Conservation (phyloP, 2,329 filamentous ascomycete species). For the Penicillium sp. region DNA sequence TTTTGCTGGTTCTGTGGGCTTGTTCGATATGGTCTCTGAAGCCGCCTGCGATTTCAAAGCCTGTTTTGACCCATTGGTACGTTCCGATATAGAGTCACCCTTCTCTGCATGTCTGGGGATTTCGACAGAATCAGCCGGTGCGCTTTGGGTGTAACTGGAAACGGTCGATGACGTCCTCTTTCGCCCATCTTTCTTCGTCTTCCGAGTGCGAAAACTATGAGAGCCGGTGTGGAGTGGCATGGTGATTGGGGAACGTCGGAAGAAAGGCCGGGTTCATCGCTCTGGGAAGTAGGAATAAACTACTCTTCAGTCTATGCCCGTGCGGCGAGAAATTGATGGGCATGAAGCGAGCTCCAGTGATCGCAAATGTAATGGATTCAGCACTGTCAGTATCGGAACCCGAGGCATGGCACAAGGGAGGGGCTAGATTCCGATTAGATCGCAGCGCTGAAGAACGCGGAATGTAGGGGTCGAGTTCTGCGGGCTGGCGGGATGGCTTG, state of each 20-base stretch:
- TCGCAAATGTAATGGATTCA: constrained; percentile 8
- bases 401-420: constrained; percentile 22
- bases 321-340: constrained; percentile 1
- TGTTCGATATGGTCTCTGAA: constrained; percentile 8
- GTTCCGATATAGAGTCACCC: constrained; percentile 10
- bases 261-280: constrained; percentile 13
- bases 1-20: constrained; percentile 17
- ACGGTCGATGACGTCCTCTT: constrained; percentile 27
- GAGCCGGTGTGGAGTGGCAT: constrained; percentile 31
- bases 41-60: constrained; percentile 18
- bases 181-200: constrained; percentile 28
- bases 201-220: constrained; percentile 26
- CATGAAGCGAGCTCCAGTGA: constrained; percentile 8
- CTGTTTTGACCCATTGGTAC: constrained; percentile 16
- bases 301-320: constrained; percentile 8
- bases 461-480: constrained; percentile 22
- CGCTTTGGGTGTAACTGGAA: constrained; percentile 21
- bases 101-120: constrained; percentile 18
- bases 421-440: constrained; percentile 22
- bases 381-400: constrained; percentile 14
- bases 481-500: constrained; percentile 3
- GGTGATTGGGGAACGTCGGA: constrained; percentile 20
- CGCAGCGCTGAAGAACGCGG: constrained; percentile 13
- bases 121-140: constrained; percentile 22
- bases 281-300: constrained; percentile 6